Conservation (phyloP, 768 basidiomycete genomes). For the Paxillus ammoniavirescens region DNA sequence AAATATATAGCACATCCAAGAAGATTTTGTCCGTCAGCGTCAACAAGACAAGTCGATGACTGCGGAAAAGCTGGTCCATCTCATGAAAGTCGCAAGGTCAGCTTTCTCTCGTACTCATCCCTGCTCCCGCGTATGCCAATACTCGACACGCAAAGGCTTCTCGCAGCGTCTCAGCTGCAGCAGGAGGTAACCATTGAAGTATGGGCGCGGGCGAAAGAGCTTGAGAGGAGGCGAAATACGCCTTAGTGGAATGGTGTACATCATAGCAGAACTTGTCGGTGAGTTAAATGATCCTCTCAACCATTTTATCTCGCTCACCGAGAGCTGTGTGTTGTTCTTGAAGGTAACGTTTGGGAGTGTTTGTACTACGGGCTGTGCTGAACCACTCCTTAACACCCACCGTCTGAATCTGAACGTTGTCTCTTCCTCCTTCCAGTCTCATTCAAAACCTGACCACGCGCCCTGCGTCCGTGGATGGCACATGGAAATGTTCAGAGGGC, state of each 20-base stretch:
- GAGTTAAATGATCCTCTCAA: not conserved
- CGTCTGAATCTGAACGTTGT: constrained; percentile 9
- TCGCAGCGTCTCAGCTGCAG: constrained; percentile 61
- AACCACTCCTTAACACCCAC: not conserved
- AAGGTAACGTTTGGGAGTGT: not conserved
- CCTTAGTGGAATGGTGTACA: constrained; percentile 11
- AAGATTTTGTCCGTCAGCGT: constrained; percentile 60
- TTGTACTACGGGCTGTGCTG: constrained; percentile 1
- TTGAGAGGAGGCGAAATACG: constrained; percentile 47
- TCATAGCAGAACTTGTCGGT: not conserved
- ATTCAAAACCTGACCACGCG: constrained; percentile 13
- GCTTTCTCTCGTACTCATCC: constrained; percentile 12
- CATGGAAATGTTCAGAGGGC: not conserved
- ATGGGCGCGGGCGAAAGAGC: constrained; percentile 64
- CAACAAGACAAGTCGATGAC: constrained; percentile 39
- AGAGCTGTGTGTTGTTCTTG: not conserved
- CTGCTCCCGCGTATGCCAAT: constrained; percentile 1
- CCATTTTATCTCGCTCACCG: not conserved
- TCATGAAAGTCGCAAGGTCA: constrained; percentile 71
- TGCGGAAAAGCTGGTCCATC: constrained; percentile 62
- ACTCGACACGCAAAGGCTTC: constrained; percentile 41
- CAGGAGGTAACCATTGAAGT: constrained; percentile 51
- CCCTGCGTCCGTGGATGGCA: not conserved
- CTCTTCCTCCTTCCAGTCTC: not conserved
- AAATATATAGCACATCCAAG: constrained; percentile 61